These are phyloP conservation scores for Auricularia sp. DNA, from an alignment of 768 basidiomycete species.

Conservation along the genomic window DNA sequence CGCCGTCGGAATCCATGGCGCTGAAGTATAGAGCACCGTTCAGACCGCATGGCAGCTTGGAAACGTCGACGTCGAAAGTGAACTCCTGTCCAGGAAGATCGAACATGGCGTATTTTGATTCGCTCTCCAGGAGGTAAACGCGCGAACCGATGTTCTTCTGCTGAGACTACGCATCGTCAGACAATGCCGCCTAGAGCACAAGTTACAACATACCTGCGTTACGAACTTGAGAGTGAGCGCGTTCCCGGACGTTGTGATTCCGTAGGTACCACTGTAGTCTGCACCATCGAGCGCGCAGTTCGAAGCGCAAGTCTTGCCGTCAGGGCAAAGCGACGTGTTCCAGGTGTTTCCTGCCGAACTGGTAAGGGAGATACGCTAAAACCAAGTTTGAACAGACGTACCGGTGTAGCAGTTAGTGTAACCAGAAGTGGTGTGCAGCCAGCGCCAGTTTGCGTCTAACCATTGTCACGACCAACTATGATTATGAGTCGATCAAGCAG, in stretches of 20 bases:
- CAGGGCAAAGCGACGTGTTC: conserved; percentile 25
- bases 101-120: conserved; percentile 38
- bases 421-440: conserved; percentile 16
- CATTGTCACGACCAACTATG: conserved; percentile 5
- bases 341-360: conserved; percentile 19
- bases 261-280: conserved; percentile 15
- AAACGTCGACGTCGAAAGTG: conserved; percentile 51
- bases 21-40: conserved; percentile 55
- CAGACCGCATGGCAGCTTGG: conserved; percentile 47
- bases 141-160: conserved; percentile 20
- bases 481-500: conserved; percentile 12
- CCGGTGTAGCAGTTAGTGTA: conserved; percentile 28
- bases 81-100: conserved; percentile 47
- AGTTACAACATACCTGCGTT: conserved; percentile 1
- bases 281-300: conserved; percentile 29
- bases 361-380: background rate
- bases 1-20: conserved; percentile 52
- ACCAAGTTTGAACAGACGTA: background rate
- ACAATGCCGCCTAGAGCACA: background rate
- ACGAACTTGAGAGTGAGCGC: conserved; percentile 9
- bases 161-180: background rate
- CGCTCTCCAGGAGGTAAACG: conserved; percentile 41
- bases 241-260: conserved; percentile 11
- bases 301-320: conserved; percentile 20
- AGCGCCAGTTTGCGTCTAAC: conserved; percentile 13